These are phyloP conservation scores for Colletotrichum kahawae DNA, from an alignment of 2,329 filamentous ascomycete species.

Conservation along the genomic window DNA sequence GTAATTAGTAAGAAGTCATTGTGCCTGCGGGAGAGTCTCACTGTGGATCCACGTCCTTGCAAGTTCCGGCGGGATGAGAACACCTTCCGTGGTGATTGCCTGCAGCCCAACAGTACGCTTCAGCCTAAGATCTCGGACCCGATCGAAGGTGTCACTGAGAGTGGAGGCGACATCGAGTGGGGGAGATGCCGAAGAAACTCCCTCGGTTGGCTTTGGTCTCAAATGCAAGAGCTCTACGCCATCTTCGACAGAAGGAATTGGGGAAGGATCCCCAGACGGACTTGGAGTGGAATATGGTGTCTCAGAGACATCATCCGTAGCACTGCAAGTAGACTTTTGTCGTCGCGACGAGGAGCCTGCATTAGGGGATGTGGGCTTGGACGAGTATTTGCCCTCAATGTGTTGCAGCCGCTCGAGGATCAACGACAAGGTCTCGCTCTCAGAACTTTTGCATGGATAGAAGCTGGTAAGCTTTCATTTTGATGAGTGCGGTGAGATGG, in stretches of 20 bases:
- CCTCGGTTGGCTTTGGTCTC: not conserved
- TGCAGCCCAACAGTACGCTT: conserved; percentile 21
- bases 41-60: conserved; percentile 33
- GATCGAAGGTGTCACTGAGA: conserved; percentile 32
- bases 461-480: not conserved
- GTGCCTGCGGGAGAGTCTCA: not conserved
- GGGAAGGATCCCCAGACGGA: not conserved
- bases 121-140: conserved; percentile 29
- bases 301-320: not conserved
- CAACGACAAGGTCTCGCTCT: conserved; percentile 24
- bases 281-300: not conserved
- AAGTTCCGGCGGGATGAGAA: conserved; percentile 30
- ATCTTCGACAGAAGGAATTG: not conserved
- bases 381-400: conserved; percentile 25
- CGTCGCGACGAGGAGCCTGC: not conserved
- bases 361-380: conserved; percentile 9
- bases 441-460: not conserved
- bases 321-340: not conserved
- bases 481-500: not conserved
- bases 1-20: not conserved
- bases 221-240: not conserved
- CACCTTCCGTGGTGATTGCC: conserved; percentile 28
- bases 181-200: not conserved
- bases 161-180: conserved; percentile 30
- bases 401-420: conserved; percentile 34